These are phyloP conservation scores for Cucurbitaria berberidis DNA, from an alignment of 2,329 filamentous ascomycete species.

Conservation along the genomic window DNA sequence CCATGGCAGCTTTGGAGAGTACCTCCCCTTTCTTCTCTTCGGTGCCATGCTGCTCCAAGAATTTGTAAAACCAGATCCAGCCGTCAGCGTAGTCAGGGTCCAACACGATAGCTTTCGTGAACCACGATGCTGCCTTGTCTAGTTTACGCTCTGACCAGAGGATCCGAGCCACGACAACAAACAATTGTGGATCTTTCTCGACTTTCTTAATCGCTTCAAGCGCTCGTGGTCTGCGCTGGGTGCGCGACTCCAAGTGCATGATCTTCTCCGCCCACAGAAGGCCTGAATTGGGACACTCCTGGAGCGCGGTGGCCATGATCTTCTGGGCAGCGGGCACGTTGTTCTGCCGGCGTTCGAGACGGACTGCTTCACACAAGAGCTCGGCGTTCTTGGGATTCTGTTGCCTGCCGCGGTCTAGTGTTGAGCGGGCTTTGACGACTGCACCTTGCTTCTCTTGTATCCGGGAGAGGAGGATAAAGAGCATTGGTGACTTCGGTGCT, in stretches of 20 bases:
- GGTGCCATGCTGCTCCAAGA: conserved; percentile 88
- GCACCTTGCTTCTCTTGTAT: conserved; percentile 86
- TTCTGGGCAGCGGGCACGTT: conserved; percentile 85
- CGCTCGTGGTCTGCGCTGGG: conserved; percentile 88
- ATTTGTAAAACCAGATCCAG: conserved; percentile 99
- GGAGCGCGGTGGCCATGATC: conserved; percentile 90
- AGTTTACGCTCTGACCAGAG: conserved; percentile 94
- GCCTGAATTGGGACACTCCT: conserved; percentile 87
- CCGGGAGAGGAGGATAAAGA: conserved; percentile 88
- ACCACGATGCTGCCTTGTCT: conserved; percentile 96
- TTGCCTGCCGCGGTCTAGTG: conserved; percentile 88
- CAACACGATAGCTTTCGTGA: conserved; percentile 89
- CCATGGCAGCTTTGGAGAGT: conserved; percentile 76
- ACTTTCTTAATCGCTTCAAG: conserved; percentile 97
- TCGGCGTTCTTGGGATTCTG: conserved; percentile 83
- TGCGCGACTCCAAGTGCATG: conserved; percentile 89
- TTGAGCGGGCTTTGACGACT: conserved; percentile 88
- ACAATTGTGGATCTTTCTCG: conserved; percentile 86
- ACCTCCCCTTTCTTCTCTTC: conserved; percentile 91
- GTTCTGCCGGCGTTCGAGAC: conserved; percentile 85
- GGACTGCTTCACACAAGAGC: conserved; percentile 92
- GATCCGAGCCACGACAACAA: conserved; percentile 90
- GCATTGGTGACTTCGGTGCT: conserved; percentile 79
- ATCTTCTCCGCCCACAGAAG: conserved; percentile 94
- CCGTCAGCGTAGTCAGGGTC: conserved; percentile 88